Conservation (phyloP, 2,329 filamentous ascomycete species). For the Cryphonectria parasitica region DNA sequence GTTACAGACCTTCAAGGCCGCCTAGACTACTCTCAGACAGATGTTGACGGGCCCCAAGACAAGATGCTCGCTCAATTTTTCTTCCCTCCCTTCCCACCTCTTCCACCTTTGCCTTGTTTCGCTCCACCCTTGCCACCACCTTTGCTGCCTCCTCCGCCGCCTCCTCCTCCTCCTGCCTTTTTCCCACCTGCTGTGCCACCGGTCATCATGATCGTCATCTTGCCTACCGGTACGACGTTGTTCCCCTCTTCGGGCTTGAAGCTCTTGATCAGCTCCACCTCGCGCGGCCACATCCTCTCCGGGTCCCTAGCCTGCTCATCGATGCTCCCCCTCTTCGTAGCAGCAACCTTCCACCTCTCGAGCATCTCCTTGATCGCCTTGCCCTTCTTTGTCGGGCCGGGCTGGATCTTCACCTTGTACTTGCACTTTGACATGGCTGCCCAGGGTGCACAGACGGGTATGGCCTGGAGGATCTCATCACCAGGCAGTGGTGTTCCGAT, state of each 20-base stretch:
- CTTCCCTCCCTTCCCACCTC: slow-evolving; percentile 40
- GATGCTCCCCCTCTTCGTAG: slow-evolving; percentile 59
- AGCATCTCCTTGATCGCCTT: slow-evolving; percentile 92
- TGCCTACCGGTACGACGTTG: slow-evolving; percentile 79
- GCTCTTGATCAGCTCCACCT: slow-evolving; percentile 80
- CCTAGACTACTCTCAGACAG: not conserved
- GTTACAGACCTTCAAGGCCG: too few species aligned
- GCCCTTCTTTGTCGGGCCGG: slow-evolving; percentile 87
- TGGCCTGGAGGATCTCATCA: slow-evolving; percentile 76
- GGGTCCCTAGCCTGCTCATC: slow-evolving; percentile 64
- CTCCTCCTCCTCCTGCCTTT: slow-evolving; percentile 47
- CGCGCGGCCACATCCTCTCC: slow-evolving; percentile 82
- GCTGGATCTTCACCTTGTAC: slow-evolving; percentile 95
- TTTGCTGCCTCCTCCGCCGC: slow-evolving; percentile 40
- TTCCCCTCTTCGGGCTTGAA: slow-evolving; percentile 83
- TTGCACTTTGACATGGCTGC: slow-evolving; percentile 71
- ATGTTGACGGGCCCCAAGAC: not conserved
- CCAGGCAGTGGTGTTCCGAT: slow-evolving; percentile 78
- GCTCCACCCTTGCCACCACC: slow-evolving; percentile 44
- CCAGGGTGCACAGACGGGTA: slow-evolving; percentile 70
- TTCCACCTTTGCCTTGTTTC: slow-evolving; percentile 5
- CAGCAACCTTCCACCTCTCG: slow-evolving; percentile 75
- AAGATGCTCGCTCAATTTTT: slow-evolving; percentile 35
- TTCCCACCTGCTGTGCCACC: slow-evolving; percentile 54
- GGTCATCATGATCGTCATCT: slow-evolving; percentile 77